Evolutionary conservation across 345 rosid species (phyloP), one percentile per base, ranked within the genome.

Genomic region (Gossypium herbaceum): DNA sequence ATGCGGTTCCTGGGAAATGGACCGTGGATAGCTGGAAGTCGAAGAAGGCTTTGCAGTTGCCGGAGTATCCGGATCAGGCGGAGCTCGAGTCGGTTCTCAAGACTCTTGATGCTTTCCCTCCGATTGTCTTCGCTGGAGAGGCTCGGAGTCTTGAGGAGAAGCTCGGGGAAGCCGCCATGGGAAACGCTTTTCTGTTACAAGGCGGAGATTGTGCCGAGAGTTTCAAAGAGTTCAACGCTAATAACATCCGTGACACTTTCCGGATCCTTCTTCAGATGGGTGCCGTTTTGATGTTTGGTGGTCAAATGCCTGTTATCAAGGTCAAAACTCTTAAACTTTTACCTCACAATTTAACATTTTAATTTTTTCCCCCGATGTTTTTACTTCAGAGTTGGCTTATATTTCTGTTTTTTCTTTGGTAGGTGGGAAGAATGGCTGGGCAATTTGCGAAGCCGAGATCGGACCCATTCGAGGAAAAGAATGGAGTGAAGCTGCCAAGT

Each of bases 391-490:
- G 45, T 73, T 20, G 51, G 34, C 52, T 66, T 1, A 13, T 66
- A 8, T 12, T 20, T 24, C 48, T 64, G 59, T 12, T 50, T 24
- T 16, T 56, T 57, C n/a, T 51, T 19, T 76, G 52, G 45, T 73
- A 89, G 93, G 88, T 89, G 73, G 92, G 94, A 39, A 90, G 94
- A 77, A 90, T 90, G 94, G 94, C 94, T 2, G 94, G 94, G 45
- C 91, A 89, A 66, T 89, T 89, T 79, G 94, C 91, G 3, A 89
- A 89, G 74, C 94, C 94, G 16, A 88, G 94, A 77, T 90, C 94
- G 9, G 92, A 90, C 1, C 51, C 85, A 9, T 85, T 86, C 51
- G 94, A 90, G 85, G 94, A 84, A 82, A 90, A 77, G 74, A 39
- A 85, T 27, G 94, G 94, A 10, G 85, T 88, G 80, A 90, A 86